Evolutionary conservation across 2,329 filamentous ascomycete genomes (phyloP), one percentile per base, ranked within the genome.

Genomic region (Kalmusia sp.): DNA sequence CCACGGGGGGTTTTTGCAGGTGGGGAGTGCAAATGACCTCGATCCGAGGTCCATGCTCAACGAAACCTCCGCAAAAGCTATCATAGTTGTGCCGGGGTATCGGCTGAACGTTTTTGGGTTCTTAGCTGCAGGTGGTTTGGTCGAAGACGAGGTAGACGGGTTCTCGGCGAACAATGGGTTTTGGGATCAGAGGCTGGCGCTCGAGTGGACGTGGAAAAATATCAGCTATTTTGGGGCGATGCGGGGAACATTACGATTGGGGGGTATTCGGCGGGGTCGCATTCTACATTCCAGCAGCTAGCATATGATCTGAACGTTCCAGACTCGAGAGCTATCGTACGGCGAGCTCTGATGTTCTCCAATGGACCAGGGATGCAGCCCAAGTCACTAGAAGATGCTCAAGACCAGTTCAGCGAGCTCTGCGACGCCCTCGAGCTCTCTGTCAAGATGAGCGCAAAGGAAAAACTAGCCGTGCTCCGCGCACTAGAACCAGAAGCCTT

Each of bases 1-100:
- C 40, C 83, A 83, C 58, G 81, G 81, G 27, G 83, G 84, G 3
- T 86, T 84, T 63, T 73, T 86, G 19, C 84, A 86, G 68, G 81
- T 80, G 53, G 84, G 84, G 17, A 74, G 67, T 8, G 76, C 83
- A 0, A 85, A 84, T 55, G 72, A 74, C 21, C 69, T 75, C 22
- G 76, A 79, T 41, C 66, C 79, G 2, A 73, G 74, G 3, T 74
- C 76, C 1, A 69, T 86, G 35, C 67, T 85, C 6, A 76, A 73
- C 31, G 80, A 84, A 44, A 81, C 81, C 0, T 72, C 77, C 6
- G 59, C 54, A 21, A 61, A 61, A 41, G 78, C 77, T 48, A 79
- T 86, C 37, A 63, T 85, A 27, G 81, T 86, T 3, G 75, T 79
- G 59, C 84, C 84, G 1, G 82, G 80, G 1, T 86, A 86, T 60